Evolutionary conservation across 2,329 filamentous ascomycete species (phyloP).

Genomic region (Blastomyces parvus): DNA sequence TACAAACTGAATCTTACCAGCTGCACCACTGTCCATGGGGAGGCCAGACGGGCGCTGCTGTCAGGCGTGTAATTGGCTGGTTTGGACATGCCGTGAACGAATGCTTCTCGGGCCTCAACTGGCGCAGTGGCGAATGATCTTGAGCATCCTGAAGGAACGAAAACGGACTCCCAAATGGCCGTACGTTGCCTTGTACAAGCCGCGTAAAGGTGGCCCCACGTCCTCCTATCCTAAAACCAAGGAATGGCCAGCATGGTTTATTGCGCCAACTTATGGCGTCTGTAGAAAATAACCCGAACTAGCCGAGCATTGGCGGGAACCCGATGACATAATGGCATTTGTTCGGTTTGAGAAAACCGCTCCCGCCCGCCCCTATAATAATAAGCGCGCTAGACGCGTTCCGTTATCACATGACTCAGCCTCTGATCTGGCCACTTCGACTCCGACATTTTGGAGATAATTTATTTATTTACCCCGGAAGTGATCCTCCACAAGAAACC

Average conservation of each 20-base stretch:
- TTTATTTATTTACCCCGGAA: background rate
- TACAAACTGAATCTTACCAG: slow-evolving; percentile 23
- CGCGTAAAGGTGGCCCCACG: background rate
- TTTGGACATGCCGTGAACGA: slow-evolving; percentile 25
- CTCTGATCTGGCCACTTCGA: slow-evolving; percentile 8
- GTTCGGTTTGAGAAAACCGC: background rate
- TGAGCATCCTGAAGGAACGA: background rate
- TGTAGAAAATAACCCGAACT: background rate
- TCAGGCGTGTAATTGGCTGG: slow-evolving; percentile 34
- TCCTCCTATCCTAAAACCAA: background rate
- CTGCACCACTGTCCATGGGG: slow-evolving; percentile 33
- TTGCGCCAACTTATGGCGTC: background rate
- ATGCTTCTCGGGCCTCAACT: background rate
- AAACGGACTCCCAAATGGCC: background rate
- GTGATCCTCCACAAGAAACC: background rate
- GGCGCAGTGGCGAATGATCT: background rate
- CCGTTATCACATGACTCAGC: background rate
- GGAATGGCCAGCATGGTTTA: background rate
- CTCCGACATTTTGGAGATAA: background rate
- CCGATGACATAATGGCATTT: background rate
- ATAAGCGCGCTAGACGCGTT: background rate
- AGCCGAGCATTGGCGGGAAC: background rate
- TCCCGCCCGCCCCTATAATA: too few species aligned
- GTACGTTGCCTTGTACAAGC: background rate
- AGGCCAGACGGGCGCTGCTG: slow-evolving; percentile 25